phyloP scores from a whole-genome alignment of 2,329 filamentous ascomycete species.

The Colletotrichum cuscutae region DNA sequence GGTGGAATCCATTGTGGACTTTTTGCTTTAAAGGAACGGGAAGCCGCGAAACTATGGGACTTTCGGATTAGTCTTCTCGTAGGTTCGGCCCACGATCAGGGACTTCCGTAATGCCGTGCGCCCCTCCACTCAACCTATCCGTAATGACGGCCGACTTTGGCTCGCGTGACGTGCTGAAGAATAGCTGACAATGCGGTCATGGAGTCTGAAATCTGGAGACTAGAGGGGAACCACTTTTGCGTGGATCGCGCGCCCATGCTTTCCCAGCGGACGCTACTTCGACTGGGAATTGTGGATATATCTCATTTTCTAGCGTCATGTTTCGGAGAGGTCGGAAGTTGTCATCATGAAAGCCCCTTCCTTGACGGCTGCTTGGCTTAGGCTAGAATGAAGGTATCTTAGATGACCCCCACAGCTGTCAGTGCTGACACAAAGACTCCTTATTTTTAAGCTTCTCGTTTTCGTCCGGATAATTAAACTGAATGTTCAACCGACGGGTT shows the following conservation, averaged over 20 bases:
- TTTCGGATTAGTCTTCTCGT: neutral
- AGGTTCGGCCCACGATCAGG: neutral
- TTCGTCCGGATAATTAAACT: neutral
- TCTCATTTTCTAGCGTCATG: neutral
- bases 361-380: neutral
- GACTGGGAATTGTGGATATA: neutral
- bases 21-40: neutral
- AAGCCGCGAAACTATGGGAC: neutral
- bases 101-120: neutral
- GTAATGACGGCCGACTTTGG: neutral
- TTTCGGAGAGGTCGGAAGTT: neutral
- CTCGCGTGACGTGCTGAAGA: neutral
- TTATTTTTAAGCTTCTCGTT: neutral
- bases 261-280: neutral
- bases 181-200: constrained; percentile 23
- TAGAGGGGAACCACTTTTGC: neutral
- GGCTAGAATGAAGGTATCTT: neutral
- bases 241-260: neutral
- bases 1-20: neutral
- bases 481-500: neutral
- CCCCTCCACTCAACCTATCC: neutral
- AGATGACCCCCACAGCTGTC: neutral
- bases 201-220: neutral
- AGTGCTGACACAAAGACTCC: neutral
- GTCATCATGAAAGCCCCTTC: neutral